Percentiles rank a stretch among this genome's conserved stretches.
Evolutionary conservation across 2,329 filamentous ascomycete species (phyloP).

Genomic region (Colletotrichum liaoningense): DNA sequence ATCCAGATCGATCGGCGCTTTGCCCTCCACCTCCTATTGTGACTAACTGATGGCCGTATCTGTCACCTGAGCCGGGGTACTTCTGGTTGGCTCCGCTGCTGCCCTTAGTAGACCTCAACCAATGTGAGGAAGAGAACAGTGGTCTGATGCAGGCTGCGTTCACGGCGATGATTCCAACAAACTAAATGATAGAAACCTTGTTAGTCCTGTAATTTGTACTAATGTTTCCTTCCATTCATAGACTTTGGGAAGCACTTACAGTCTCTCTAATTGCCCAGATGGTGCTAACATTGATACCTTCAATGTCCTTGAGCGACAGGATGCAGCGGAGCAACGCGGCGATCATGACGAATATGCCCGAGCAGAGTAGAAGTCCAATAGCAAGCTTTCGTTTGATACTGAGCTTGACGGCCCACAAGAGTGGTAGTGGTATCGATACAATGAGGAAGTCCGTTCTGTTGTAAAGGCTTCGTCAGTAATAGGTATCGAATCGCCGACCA

Average conservation of each 20-base stretch:
- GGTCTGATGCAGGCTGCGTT: constrained; percentile 55
- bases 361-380: constrained; percentile 52
- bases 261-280: constrained; percentile 58
- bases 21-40: constrained; percentile 41
- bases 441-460: constrained; percentile 52
- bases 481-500: too few species aligned
- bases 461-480: background rate
- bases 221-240: background rate
- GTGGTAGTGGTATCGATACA: constrained; percentile 52
- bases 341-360: constrained; percentile 56
- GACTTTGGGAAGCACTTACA: constrained; percentile 37
- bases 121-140: constrained; percentile 47
- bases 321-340: constrained; percentile 55
- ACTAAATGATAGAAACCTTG: constrained; percentile 39
- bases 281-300: constrained; percentile 51
- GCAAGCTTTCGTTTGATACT: constrained; percentile 50
- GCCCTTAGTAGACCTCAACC: constrained; percentile 47
- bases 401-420: constrained; percentile 53
- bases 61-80: constrained; percentile 40
- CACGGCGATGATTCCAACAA: constrained; percentile 56
- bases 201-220: background rate
- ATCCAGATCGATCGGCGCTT: constrained; percentile 14
- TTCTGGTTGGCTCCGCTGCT: constrained; percentile 41
- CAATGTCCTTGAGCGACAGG: constrained; percentile 48
- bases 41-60: constrained; percentile 40